Evolutionary conservation across 768 basidiomycete genomes (phyloP).

Genomic region (Pisolithus microcarpus): DNA sequence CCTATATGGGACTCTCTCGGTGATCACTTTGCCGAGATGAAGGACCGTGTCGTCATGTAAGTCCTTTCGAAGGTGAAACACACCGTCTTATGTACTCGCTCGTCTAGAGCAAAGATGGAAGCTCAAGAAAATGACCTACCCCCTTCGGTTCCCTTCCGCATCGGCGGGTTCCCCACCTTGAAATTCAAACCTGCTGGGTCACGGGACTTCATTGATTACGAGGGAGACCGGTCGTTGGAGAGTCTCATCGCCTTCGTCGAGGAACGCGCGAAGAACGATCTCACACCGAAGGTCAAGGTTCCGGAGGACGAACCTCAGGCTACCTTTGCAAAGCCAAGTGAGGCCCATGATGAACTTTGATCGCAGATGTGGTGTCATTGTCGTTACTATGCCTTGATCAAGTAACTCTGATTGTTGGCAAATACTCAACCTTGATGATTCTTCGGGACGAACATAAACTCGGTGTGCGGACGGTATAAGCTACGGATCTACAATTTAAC

Average conservation of each 20-base stretch:
- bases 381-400: conserved; percentile 12
- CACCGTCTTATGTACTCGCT: conserved; percentile 6
- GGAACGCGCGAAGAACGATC: conserved; percentile 69
- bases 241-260: conserved; percentile 79
- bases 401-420: conserved; percentile 15
- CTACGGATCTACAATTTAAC: conserved; percentile 49
- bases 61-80: conserved; percentile 10
- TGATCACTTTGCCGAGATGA: conserved; percentile 69
- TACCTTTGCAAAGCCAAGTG: conserved; percentile 21
- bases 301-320: conserved; percentile 19
- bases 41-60: conserved; percentile 75
- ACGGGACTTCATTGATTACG: conserved; percentile 84
- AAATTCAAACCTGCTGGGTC: conserved; percentile 94
- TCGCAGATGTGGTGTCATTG: background rate
- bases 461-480: conserved; percentile 1
- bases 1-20: conserved; percentile 90
- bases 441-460: conserved; percentile 5
- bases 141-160: conserved; percentile 75
- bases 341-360: conserved; percentile 26
- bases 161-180: conserved; percentile 87
- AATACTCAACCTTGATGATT: conserved; percentile 12
- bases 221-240: conserved; percentile 87
- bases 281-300: conserved; percentile 33
- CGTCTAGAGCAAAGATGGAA: conserved; percentile 84
- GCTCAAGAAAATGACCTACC: conserved; percentile 96